phyloP scores from a whole-genome alignment of 1,284 basidiomycete genomes.

The Phellopilus nigrolimitatus region DNA sequence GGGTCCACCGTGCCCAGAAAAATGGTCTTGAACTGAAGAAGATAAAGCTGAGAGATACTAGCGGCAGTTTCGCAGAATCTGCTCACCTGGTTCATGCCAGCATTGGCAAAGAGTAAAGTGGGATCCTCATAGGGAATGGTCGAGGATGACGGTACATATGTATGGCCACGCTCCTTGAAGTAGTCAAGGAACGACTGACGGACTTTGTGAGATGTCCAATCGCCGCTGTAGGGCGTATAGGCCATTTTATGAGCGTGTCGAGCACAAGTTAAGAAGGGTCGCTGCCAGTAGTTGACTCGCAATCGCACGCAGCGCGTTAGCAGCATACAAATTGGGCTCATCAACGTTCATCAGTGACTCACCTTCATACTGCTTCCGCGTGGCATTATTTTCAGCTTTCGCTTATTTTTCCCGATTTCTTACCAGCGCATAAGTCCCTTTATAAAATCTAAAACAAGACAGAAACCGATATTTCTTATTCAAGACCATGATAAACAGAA shows the following conservation, averaged over 20 bases:
- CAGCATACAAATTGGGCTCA: conserved; percentile 13
- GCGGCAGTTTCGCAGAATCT: conserved; percentile 7
- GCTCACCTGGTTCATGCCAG: conserved; percentile 89
- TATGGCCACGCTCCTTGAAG: conserved; percentile 79
- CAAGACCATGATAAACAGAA: too few relatives aligned
- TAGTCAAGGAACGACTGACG: conserved; percentile 75
- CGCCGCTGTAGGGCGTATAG: conserved; percentile 28
- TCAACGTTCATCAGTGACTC: conserved; percentile 15
- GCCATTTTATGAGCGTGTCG: conserved; percentile 8
- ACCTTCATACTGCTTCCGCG: not conserved
- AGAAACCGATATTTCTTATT: too few relatives aligned
- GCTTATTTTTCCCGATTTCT: too few relatives aligned
- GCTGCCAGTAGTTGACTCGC: not conserved
- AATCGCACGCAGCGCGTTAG: not conserved
- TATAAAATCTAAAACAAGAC: too few relatives aligned
- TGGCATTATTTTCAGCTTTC: not conserved
- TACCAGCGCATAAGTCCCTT: too few relatives aligned
- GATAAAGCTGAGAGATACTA: conserved; percentile 12
- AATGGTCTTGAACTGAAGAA: conserved; percentile 87
- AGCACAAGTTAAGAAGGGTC: not conserved
- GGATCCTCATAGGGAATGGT: conserved; percentile 98
- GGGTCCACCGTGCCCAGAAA: conserved; percentile 97
- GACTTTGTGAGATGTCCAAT: conserved; percentile 69
- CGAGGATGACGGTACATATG: conserved; percentile 89
- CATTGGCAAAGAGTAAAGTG: conserved; percentile 96